These are phyloP conservation scores for Prunus armeniaca DNA, from an alignment of 306 rosid species.

Conservation along the genomic window DNA sequence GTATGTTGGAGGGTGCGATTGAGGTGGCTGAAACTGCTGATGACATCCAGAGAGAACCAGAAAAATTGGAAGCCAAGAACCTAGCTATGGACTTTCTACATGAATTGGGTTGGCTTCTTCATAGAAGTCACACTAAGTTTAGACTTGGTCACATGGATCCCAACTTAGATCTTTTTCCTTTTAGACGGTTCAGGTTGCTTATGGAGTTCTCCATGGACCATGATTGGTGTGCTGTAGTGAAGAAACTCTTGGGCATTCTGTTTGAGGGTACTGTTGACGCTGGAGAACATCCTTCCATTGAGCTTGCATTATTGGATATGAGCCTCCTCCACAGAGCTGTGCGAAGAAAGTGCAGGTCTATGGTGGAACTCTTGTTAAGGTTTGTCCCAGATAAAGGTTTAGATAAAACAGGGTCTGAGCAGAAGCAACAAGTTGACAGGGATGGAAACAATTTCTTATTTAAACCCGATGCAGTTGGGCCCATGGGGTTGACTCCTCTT, in stretches of 20 bases:
- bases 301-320: conserved; percentile 60
- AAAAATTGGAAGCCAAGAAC: conserved; percentile 51
- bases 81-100: conserved; percentile 65
- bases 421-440: conserved; percentile 32
- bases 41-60: conserved; percentile 13
- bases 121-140: conserved; percentile 46
- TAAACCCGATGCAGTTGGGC: conserved; percentile 63
- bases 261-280: conserved; percentile 58
- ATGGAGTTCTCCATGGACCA: conserved; percentile 77
- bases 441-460: conserved; percentile 41
- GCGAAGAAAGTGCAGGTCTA: conserved; percentile 57
- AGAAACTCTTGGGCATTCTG: conserved; percentile 56
- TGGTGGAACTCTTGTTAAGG: conserved; percentile 68
- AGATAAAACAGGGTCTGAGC: conserved; percentile 29
- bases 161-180: conserved; percentile 46
- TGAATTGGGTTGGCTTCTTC: conserved; percentile 91
- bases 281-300: conserved; percentile 47
- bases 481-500: conserved; percentile 79
- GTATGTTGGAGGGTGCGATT: conserved; percentile 53
- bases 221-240: conserved; percentile 90
- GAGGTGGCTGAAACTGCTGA: conserved; percentile 43
- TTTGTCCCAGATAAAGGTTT: conserved; percentile 38
- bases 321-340: conserved; percentile 79
- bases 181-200: conserved; percentile 65
- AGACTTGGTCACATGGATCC: conserved; percentile 57